phyloP scores from a whole-genome alignment of 202 grass and related monocot species.

The Eragrostis tef region DNA sequence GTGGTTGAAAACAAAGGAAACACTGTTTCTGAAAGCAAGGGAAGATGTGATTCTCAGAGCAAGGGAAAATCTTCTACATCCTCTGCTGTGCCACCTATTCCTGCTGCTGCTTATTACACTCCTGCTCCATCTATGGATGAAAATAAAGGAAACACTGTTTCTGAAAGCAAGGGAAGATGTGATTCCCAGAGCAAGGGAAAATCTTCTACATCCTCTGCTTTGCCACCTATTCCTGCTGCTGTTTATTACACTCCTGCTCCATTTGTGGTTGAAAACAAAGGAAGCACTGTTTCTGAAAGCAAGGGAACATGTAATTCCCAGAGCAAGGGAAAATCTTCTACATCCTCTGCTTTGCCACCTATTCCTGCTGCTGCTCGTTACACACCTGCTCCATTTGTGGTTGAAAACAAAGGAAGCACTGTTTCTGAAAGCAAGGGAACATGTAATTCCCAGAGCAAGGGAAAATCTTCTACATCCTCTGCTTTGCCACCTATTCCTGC shows the following conservation, averaged over 20 bases:
- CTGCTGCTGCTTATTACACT: constrained; percentile 6
- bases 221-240: constrained; percentile 20
- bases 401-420: neutral
- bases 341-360: neutral
- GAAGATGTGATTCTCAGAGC: constrained; percentile 41
- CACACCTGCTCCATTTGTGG: neutral
- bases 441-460: too few species aligned
- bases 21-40: constrained; percentile 39
- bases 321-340: too few species aligned
- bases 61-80: constrained; percentile 52
- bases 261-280: neutral
- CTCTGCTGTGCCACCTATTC: constrained; percentile 6
- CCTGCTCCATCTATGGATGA: neutral
- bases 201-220: constrained; percentile 43
- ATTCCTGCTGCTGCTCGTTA: constrained; percentile 28
- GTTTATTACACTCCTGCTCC: constrained; percentile 8
- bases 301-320: too few species aligned
- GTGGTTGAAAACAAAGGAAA: too few species aligned
- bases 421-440: too few species aligned
- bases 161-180: constrained; percentile 42
- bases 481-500: constrained; percentile 16
- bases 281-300: neutral
- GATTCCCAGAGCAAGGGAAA: constrained; percentile 43
- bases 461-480: too few species aligned
- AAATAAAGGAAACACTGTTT: constrained; percentile 42